phyloP scores from a whole-genome alignment of 768 basidiomycete species.

The Postia placenta region DNA sequence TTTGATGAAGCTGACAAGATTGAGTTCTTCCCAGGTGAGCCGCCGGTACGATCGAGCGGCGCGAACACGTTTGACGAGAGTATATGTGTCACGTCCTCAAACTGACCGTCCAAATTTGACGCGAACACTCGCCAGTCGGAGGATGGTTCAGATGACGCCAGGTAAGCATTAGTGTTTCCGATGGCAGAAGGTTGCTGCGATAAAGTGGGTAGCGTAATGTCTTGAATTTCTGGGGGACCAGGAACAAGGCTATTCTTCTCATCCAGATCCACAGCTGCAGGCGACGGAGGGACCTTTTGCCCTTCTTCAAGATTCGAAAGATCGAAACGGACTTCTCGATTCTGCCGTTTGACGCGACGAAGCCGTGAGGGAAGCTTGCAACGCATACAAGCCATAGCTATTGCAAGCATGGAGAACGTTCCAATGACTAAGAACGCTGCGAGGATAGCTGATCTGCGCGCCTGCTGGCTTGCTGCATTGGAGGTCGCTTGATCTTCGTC shows the following conservation, averaged over 20 bases:
- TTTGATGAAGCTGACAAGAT: neutral
- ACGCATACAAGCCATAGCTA: constrained; percentile 12
- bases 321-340: neutral
- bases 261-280: constrained; percentile 2
- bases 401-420: constrained; percentile 9
- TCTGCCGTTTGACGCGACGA: neutral
- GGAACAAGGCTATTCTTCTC: constrained; percentile 7
- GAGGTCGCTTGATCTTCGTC: neutral
- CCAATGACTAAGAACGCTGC: constrained; percentile 14
- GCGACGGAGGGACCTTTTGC: neutral
- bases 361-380: constrained; percentile 10
- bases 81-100: constrained; percentile 23
- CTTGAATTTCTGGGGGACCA: constrained; percentile 1
- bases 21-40: neutral
- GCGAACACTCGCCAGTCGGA: constrained; percentile 12
- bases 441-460: constrained; percentile 9
- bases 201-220: constrained; percentile 4
- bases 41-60: neutral
- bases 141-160: neutral
- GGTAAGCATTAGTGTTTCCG: neutral
- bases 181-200: constrained; percentile 7
- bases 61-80: constrained; percentile 15
- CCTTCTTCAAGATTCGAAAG: neutral
- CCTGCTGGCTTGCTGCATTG: constrained; percentile 2
- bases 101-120: constrained; percentile 10